Base-by-base conservation (phyloP, 2,329 filamentous ascomycete species). In the Teratosphaeria zuluensis region DNA sequence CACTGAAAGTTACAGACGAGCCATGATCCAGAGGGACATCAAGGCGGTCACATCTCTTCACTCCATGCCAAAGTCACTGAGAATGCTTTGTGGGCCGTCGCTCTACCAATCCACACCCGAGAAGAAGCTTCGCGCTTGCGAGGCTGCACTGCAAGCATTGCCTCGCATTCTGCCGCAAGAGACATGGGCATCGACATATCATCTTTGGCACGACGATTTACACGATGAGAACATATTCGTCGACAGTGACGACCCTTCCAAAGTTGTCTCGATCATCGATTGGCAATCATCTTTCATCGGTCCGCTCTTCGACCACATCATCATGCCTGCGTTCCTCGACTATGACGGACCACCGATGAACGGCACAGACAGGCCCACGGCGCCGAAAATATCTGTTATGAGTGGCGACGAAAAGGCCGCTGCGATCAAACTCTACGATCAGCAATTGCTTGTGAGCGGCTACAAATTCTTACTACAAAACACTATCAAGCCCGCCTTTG, bases 191-290 rank as follows among this genome's bases (percentile, higher is more conserved):
- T 61, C 12, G 9, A 56, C 2, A 38, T 55, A 61, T 12, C 65
- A 68, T 64, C 62, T 72, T 19, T 72, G 68, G 74, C 73, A 77
- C 56, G 60, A 59, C 38, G 74, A 77, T 55, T 63, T 77, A 21
- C 74, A 77, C 55, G 57, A 58, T 19, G 73, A 68, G 8, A 77
- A 72, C 53, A 73, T 74, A 56, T 72, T 73, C 54, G 72, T 74
- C 2, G 62, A 73, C 57, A 56, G 65, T 3, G 53, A 57, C 1
- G 52, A 73, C n/a, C 71, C 67, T 12, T 71, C 71, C 8, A 58
- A 66, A 60, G 60, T 74, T 53, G 62, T 66, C 0, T 57, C 60
- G n/a, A 62, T 74, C 32, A 71, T 74, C 54, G 72, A 74, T 56
- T 74, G 72, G 72, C 71, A 73, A 58, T 66, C 67, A 8, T 68